A percentile compares a stretch with the other conserved stretches of the same genome.
Evolutionary conservation across 2,329 filamentous ascomycete species (phyloP).

Genomic region (Juglanconis sp.): DNA sequence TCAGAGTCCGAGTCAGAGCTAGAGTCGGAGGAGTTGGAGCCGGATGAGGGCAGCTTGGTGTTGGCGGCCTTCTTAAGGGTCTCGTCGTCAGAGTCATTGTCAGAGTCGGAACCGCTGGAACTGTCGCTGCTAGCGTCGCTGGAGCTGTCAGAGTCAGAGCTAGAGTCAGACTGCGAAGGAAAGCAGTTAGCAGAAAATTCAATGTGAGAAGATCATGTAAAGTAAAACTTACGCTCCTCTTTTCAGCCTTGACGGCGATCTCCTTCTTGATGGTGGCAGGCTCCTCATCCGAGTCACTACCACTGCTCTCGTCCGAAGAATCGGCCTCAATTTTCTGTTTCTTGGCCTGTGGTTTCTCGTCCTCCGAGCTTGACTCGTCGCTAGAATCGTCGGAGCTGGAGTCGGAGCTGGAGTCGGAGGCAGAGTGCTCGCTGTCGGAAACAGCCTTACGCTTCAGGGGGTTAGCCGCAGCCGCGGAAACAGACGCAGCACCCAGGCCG

Average conservation of each 20-base stretch:
- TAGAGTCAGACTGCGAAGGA: neutral
- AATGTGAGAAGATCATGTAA: neutral
- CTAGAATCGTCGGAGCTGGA: slow-evolving; percentile 29
- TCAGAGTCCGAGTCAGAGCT: slow-evolving; percentile 44
- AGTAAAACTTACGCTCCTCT: neutral
- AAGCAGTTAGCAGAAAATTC: neutral
- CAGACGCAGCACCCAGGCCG: slow-evolving; percentile 22
- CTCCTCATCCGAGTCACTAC: neutral
- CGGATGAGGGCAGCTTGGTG: slow-evolving; percentile 31
- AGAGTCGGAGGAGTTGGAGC: slow-evolving; percentile 35
- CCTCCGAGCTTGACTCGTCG: slow-evolving; percentile 40
- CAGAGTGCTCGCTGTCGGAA: slow-evolving; percentile 37
- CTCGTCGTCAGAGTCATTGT: slow-evolving; percentile 20
- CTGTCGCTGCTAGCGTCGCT: slow-evolving; percentile 33
- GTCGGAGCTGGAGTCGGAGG: slow-evolving; percentile 26
- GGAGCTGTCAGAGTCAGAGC: slow-evolving; percentile 32
- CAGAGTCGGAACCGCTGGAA: slow-evolving; percentile 25
- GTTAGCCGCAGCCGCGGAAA: slow-evolving; percentile 32
- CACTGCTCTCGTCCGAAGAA: slow-evolving; percentile 23
- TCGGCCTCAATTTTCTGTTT: slow-evolving; percentile 46
- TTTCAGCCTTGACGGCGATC: slow-evolving; percentile 7
- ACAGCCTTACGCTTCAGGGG: slow-evolving; percentile 55
- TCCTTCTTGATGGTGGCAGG: slow-evolving; percentile 9
- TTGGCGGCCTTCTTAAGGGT: slow-evolving; percentile 21
- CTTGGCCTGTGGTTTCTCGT: slow-evolving; percentile 48